Percentiles rank a stretch among this genome's conserved stretches.
These are phyloP conservation scores for Aphanocladium album DNA, from an alignment of 2,329 filamentous ascomycete species.

Conservation along the genomic window DNA sequence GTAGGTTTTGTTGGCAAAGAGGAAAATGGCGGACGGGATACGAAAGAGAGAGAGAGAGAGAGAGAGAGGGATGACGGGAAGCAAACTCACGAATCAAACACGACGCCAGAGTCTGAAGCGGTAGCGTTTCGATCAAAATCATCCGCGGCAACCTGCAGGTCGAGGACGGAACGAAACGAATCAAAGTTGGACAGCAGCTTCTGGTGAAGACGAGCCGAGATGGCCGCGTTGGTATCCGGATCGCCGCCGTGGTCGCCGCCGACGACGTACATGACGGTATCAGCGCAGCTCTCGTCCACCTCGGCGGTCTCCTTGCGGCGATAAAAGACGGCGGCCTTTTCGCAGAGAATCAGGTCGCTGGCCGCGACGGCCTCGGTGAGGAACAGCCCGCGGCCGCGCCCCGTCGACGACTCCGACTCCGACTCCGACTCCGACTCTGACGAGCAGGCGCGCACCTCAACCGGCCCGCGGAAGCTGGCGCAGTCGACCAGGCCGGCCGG, in stretches of 20 bases:
- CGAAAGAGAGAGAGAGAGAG: no score
- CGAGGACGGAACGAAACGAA: not conserved
- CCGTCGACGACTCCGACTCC: no score
- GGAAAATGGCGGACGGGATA: no score
- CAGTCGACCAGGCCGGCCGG: not conserved
- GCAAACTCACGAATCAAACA: not conserved
- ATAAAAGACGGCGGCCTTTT: not conserved
- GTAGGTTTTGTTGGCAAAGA: no score
- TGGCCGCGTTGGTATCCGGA: not conserved
- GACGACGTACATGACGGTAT: no score
- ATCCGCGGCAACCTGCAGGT: not conserved
- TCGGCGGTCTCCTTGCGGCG: no score
- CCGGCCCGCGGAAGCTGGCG: not conserved
- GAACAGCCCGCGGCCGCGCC: not conserved
- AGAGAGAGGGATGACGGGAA: no score
- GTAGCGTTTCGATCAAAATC: no score
- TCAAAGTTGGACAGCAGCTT: not conserved
- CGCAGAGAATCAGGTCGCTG: not conserved
- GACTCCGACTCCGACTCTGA: no score
- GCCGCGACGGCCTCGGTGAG: not conserved
- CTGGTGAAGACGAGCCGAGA: not conserved
- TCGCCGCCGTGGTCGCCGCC: no score
- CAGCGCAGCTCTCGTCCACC: no score
- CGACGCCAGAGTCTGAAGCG: not conserved
- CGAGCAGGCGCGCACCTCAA: not conserved